Evolutionary conservation across 1,284 basidiomycete genomes (phyloP), one percentile per base, ranked within the genome.

Genomic region (Coniferiporia sulphurascens): DNA sequence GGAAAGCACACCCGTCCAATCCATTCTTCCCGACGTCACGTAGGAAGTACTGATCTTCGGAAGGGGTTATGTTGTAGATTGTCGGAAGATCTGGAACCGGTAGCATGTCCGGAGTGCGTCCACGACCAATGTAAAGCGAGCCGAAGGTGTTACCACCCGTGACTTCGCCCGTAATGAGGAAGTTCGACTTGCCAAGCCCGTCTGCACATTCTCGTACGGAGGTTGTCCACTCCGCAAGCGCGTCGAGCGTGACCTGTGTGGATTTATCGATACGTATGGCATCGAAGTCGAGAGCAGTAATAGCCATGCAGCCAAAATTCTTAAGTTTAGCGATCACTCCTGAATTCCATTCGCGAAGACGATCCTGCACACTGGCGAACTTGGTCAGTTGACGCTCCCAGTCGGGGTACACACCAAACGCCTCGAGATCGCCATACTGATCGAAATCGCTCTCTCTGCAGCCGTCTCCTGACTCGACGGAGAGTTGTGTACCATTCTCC

Each of bases 101-200:
- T 7, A 74, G 75, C 69, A 88, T 82, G 1, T 78, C 80, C 1
- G 86, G 85, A 4, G 87, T 93, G 52, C 93, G 86, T 48, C 93
- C 93, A 65, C 93, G 91, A 52, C 93, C 93, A 63, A 89, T 75
- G 72, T 95, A 96, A 12, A 95, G 75, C 1, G 92, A 78, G 21
- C 91, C 93, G 69, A 95, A 95, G 0, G 85, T 87, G 73, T 96
- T 88, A 65, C 93, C 93, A 78, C 93, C 93, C n/a, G 93, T 95
- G 60, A 96, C 89, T 77, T 96, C 93, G 49, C 93, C 93, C 0
- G 90, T 78, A 65, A 96, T 93, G 73, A 86, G 88, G 72, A 96
- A 95, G 70, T 95, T 94, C 19, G 76, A 79, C 76, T 96, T 96
- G 62, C 85, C 85, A 13, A 91, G 72, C 0, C 76, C 72, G 1